Conservation (phyloP, 2,329 filamentous ascomycete genomes). For the Scortechinia acanthostroma region DNA sequence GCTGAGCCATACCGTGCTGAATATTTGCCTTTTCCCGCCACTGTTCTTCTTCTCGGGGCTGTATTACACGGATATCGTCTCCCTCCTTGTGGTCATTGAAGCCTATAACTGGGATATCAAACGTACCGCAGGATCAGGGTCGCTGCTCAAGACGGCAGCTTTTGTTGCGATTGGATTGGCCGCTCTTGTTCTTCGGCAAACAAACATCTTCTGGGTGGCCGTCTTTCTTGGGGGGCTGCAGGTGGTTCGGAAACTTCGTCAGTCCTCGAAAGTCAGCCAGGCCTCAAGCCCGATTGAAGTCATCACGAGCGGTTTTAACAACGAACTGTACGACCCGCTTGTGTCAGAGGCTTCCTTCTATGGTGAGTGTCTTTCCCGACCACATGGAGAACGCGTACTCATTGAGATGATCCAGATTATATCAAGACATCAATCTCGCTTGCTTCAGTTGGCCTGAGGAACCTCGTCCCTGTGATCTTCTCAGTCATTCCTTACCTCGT, state of each 20-base stretch:
- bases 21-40: slow-evolving; percentile 78
- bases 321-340: not conserved
- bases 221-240: slow-evolving; percentile 65
- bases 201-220: slow-evolving; percentile 93
- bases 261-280: not conserved
- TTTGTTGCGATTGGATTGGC: slow-evolving; percentile 50
- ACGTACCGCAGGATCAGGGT: slow-evolving; percentile 24
- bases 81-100: slow-evolving; percentile 67
- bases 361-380: not conserved
- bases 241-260: slow-evolving; percentile 37
- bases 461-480: slow-evolving; percentile 29
- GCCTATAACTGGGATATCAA: slow-evolving; percentile 53
- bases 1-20: slow-evolving; percentile 58
- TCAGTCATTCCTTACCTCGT: slow-evolving; percentile 51
- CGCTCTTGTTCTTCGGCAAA: slow-evolving; percentile 77
- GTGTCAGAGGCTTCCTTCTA: not conserved
- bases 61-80: slow-evolving; percentile 90
- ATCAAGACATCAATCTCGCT: not conserved
- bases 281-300: not conserved
- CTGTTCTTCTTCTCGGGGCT: slow-evolving; percentile 93
- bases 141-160: slow-evolving; percentile 24
- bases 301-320: slow-evolving; percentile 42
- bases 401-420: slow-evolving; percentile 46
- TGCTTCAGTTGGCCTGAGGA: slow-evolving; percentile 37
- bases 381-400: not conserved